Conservation (phyloP, 495 filamentous ascomycete genomes). For the Pseudoneurospora amorphoporcata region DNA sequence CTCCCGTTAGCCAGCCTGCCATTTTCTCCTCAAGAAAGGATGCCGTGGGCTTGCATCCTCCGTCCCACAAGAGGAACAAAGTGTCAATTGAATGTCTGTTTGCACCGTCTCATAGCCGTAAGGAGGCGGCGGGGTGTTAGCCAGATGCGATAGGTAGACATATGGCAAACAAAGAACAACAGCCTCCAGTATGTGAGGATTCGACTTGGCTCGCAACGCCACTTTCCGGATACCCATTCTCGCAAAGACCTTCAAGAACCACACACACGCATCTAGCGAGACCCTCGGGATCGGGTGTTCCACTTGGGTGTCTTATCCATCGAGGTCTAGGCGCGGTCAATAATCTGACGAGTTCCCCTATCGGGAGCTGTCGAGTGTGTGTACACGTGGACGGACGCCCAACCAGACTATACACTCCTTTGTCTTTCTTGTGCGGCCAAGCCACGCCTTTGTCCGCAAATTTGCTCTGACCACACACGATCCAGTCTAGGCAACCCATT, state of each 20-base stretch:
- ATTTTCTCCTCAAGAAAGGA: neutral
- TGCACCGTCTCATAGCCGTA: neutral
- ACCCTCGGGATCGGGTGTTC: neutral
- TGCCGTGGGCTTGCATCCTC: neutral
- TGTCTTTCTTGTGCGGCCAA: neutral
- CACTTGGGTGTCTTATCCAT: neutral
- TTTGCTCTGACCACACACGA: neutral
- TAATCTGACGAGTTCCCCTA: neutral
- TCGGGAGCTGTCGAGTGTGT: neutral
- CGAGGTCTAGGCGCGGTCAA: neutral
- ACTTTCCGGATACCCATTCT: neutral
- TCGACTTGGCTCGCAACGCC: neutral
- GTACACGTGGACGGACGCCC: neutral
- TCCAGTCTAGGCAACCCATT: neutral
- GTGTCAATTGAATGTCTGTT: neutral
- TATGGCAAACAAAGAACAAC: neutral
- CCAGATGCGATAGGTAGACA: neutral
- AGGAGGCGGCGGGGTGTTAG: neutral
- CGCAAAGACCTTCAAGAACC: neutral
- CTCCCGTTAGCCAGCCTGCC: neutral
- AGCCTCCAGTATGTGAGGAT: neutral
- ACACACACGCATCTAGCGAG: neutral
- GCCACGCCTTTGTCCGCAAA: neutral
- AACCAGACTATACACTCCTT: neutral
- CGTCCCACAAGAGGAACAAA: neutral